Evolutionary conservation across 306 rosid genomes (phyloP).

Genomic region (Elaeagnus macrophylla): DNA sequence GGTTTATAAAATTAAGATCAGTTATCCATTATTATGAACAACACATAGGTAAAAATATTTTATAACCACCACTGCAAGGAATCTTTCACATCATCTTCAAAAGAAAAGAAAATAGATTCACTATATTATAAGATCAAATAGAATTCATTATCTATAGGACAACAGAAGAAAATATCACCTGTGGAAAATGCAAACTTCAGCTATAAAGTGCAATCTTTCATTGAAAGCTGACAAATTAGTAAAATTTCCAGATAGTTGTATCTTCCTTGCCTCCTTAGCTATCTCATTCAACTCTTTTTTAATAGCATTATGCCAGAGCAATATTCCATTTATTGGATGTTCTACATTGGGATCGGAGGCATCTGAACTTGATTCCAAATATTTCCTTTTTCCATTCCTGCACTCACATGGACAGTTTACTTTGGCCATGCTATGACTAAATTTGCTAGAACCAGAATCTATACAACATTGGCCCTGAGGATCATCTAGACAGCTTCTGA

Average conservation of each 20-base stretch:
- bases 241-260: slow-evolving; percentile 59
- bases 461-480: slow-evolving; percentile 33
- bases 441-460: slow-evolving; percentile 34
- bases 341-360: slow-evolving; percentile 38
- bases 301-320: slow-evolving; percentile 97
- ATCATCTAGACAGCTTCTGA: slow-evolving; percentile 34
- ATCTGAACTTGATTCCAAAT: slow-evolving; percentile 48
- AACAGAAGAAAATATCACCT: slow-evolving; percentile 44
- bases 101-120: slow-evolving; percentile 8
- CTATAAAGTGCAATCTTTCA: slow-evolving; percentile 86
- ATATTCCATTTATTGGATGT: slow-evolving; percentile 87
- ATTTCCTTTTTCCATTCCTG: slow-evolving; percentile 71
- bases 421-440: slow-evolving; percentile 33
- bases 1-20: neutral
- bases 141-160: neutral
- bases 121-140: slow-evolving; percentile 2
- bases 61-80: neutral
- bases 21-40: neutral
- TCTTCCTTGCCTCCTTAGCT: slow-evolving; percentile 48
- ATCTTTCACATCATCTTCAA: neutral
- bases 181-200: slow-evolving; percentile 97
- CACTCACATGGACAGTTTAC: slow-evolving; percentile 48
- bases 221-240: slow-evolving; percentile 73
- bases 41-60: neutral
- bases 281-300: slow-evolving; percentile 80